These are phyloP conservation scores for Acmispon strigosus DNA, from an alignment of 306 rosid genomes.

Conservation along the genomic window DNA sequence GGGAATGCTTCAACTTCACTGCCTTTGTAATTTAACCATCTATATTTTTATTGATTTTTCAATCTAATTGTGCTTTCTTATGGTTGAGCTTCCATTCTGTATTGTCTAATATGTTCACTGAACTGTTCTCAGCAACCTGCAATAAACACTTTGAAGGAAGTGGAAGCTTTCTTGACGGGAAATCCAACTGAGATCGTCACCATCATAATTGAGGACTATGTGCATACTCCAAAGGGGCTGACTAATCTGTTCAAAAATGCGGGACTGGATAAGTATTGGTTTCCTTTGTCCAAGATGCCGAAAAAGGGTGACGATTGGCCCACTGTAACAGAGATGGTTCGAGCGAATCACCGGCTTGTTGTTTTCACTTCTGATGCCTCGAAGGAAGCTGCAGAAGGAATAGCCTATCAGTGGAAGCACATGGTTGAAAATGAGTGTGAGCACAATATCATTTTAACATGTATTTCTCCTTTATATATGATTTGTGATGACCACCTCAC, in stretches of 20 bases:
- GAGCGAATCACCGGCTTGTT: constrained; percentile 69
- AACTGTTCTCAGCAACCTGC: constrained; percentile 88
- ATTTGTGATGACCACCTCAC: not conserved
- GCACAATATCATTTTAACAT: constrained; percentile 18
- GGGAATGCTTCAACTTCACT: constrained; percentile 98
- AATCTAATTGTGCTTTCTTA: not conserved
- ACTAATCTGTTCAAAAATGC: constrained; percentile 61
- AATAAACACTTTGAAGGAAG: constrained; percentile 79
- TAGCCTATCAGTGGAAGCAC: constrained; percentile 97
- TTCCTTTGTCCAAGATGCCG: constrained; percentile 87
- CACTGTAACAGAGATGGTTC: constrained; percentile 73
- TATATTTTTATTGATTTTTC: not conserved
- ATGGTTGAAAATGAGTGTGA: constrained; percentile 87
- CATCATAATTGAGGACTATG: constrained; percentile 92
- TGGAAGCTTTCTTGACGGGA: constrained; percentile 69
- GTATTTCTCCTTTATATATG: not conserved
- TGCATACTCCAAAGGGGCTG: constrained; percentile 86
- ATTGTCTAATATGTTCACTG: constrained; percentile 21
- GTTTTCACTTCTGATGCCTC: constrained; percentile 89
- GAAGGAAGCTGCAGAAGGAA: constrained; percentile 87
- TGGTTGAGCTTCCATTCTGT: not conserved
- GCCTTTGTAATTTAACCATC: constrained; percentile 69
- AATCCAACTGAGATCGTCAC: constrained; percentile 88
- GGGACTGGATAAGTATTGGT: constrained; percentile 89
- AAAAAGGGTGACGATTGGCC: constrained; percentile 93